Evolutionary conservation across 140 eudicot species (phyloP).

Genomic region (Erigeron philadelphicus): DNA sequence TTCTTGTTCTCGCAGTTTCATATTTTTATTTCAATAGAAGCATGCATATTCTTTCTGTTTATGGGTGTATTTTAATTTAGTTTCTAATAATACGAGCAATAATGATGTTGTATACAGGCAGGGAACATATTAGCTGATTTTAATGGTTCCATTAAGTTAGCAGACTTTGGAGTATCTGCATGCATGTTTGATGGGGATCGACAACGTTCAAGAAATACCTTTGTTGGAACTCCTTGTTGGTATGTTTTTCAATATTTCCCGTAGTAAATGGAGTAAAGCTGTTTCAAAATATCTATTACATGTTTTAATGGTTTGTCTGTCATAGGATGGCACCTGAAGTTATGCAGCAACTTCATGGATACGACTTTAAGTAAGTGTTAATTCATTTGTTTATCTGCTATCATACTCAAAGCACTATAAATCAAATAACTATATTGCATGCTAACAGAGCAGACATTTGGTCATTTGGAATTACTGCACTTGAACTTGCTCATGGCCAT

Average conservation of each 20-base stretch:
- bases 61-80: neutral
- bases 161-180: slow-evolving; percentile 91
- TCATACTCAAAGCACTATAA: neutral
- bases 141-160: slow-evolving; percentile 74
- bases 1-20: neutral
- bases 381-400: neutral
- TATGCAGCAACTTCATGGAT: slow-evolving; percentile 85
- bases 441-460: slow-evolving; percentile 84
- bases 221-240: slow-evolving; percentile 99
- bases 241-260: slow-evolving; percentile 17
- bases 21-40: neutral
- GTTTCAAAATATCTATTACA: neutral
- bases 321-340: slow-evolving; percentile 98
- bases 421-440: neutral
- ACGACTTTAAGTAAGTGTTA: slow-evolving; percentile 73
- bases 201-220: slow-evolving; percentile 79
- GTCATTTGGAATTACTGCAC: slow-evolving; percentile 96
- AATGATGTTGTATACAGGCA: slow-evolving; percentile 47
- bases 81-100: neutral
- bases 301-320: slow-evolving; percentile 11
- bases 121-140: slow-evolving; percentile 77
- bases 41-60: neutral
- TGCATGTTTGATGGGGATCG: slow-evolving; percentile 97
- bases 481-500: slow-evolving; percentile 96
- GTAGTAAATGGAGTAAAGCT: neutral